phyloP scores from a whole-genome alignment of 805 yeast genomes.

The Monosporozyma servazzii region DNA sequence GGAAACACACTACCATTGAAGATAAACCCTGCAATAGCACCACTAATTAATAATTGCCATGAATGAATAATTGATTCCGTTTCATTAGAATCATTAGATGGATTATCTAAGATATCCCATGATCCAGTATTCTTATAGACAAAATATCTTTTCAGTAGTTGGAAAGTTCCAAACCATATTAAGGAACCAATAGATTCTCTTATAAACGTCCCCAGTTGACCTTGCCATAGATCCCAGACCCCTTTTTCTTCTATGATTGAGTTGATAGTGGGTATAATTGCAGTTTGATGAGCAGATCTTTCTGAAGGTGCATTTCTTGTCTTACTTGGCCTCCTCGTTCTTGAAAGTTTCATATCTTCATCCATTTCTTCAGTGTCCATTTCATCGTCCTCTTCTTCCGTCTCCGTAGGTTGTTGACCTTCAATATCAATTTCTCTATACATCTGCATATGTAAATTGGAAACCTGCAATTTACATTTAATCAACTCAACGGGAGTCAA shows the following conservation, averaged over 20 bases:
- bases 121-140: conserved; percentile 8
- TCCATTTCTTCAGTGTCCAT: neutral
- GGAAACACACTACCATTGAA: conserved; percentile 81
- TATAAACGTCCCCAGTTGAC: conserved; percentile 70
- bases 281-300: conserved; percentile 16
- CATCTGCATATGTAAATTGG: conserved; percentile 26
- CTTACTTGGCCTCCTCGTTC: conserved; percentile 3
- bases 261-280: conserved; percentile 32
- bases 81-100: conserved; percentile 12
- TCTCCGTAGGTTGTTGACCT: neutral
- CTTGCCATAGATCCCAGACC: conserved; percentile 72
- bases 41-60: conserved; percentile 59
- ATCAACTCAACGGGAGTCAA: conserved; percentile 85
- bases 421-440: conserved; percentile 3
- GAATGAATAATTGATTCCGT: conserved; percentile 27
- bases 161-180: conserved; percentile 90
- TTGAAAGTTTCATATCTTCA: neutral
- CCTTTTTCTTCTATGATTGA: conserved; percentile 49
- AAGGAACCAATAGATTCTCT: conserved; percentile 88
- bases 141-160: conserved; percentile 35
- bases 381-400: neutral
- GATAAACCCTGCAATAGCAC: conserved; percentile 78
- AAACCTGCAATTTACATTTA: conserved; percentile 80
- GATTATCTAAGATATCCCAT: neutral
- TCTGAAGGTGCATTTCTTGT: conserved; percentile 4